phyloP scores from a whole-genome alignment of 306 rosid species.

The Cicer judaicum region DNA sequence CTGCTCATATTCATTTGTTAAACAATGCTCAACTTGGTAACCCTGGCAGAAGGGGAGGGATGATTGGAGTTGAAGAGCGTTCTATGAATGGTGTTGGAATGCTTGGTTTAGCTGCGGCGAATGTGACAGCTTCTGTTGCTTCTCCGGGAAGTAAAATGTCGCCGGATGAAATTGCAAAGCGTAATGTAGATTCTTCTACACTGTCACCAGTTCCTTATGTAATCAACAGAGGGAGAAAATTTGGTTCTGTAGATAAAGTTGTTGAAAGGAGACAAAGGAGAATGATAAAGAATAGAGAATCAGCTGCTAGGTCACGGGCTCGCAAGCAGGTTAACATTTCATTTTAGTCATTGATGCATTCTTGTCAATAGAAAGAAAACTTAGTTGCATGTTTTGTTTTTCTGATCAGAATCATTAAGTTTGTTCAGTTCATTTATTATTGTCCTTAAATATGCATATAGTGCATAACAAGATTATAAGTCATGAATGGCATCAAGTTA shows the following conservation, averaged over 20 bases:
- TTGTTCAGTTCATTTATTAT: neutral
- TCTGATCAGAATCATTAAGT: constrained; percentile 7
- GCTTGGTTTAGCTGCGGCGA: constrained; percentile 56
- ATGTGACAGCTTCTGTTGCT: constrained; percentile 48
- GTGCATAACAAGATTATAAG: constrained; percentile 2
- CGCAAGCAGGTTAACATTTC: constrained; percentile 82
- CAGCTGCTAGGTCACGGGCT: constrained; percentile 98
- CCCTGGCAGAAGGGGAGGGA: constrained; percentile 56
- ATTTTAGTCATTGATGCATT: constrained; percentile 7
- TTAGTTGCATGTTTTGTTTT: neutral
- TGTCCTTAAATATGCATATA: constrained; percentile 4
- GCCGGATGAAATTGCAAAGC: constrained; percentile 55
- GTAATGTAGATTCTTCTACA: constrained; percentile 47
- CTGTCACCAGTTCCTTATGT: constrained; percentile 74
- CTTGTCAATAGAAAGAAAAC: neutral
- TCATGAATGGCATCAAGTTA: neutral
- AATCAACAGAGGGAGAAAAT: constrained; percentile 72
- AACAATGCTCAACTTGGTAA: constrained; percentile 63
- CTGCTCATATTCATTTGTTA: constrained; percentile 57
- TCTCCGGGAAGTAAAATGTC: constrained; percentile 68
- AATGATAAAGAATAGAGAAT: constrained; percentile 96
- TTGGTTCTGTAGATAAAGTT: constrained; percentile 69
- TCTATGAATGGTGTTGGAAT: constrained; percentile 57
- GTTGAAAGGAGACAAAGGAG: constrained; percentile 96
- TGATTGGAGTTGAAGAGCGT: constrained; percentile 59